Evolutionary conservation across 495 filamentous ascomycete species (phyloP), one percentile per base, ranked within the genome.

Genomic region (Platismatia glauca): DNA sequence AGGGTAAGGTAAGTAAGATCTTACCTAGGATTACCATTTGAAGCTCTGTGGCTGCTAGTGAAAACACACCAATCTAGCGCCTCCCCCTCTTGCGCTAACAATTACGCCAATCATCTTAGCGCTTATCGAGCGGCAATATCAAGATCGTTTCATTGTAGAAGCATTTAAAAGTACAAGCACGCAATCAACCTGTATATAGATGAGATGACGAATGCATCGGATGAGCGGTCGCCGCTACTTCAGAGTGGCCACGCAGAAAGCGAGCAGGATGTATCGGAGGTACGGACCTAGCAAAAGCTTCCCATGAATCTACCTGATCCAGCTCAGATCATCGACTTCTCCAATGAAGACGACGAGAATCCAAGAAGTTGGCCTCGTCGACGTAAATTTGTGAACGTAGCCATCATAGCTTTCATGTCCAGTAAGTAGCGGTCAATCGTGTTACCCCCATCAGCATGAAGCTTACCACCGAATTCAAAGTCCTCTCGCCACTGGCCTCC

Each of bases 371-470:
- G 76, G 76, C 61, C 64, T 8, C 66, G 66, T 57, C 53, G 57
- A 33, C 68, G 72, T 57, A 78, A 78, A 53, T 57, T 75, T 44
- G 59, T 62, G 6, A 78, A 78, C 66, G 71, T 77, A 55, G 70
- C 66, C 15, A 68, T 78, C 52, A 73, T 78, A 43, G 76, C 75
- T 20, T 63, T 71, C 52, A 78, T 78, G 76, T 63, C 71, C 53
- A 59, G 72, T 71, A 37, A 43, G 71, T 55, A 8, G 33, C 27
- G 0, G 27, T 52, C 8, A 34, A 3, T 5, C 18, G 7, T 15
- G 16, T 12, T 4, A 39, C 61, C 31, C 33, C 8, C 44, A 34
- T 24, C 44, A 8, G 58, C 29, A 4, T 8, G 3, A 12, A 34
- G n/a, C 35, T 59, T 41, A 22, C 44, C 61, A 52, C 66, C 34